phyloP scores from a whole-genome alignment of 768 basidiomycete species.

The Pleurotus pulmonarius region DNA sequence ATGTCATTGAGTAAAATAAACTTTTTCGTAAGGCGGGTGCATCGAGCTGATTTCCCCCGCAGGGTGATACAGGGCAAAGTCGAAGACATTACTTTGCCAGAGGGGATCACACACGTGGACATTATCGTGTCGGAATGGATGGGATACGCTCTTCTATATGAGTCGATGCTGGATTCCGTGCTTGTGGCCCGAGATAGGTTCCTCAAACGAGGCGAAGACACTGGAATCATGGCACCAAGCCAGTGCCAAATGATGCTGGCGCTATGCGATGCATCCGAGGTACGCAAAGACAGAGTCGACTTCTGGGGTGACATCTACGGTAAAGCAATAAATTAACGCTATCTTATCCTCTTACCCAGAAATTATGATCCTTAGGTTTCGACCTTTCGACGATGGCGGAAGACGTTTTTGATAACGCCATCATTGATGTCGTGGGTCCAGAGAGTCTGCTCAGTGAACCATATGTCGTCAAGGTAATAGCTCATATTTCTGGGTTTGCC shows the following conservation, averaged over 20 bases:
- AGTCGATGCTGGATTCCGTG: conserved; percentile 97
- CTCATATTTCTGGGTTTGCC: neutral
- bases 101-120: conserved; percentile 74
- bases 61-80: conserved; percentile 84
- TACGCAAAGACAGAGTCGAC: conserved; percentile 75
- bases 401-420: conserved; percentile 73
- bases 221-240: conserved; percentile 86
- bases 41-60: too few relatives aligned
- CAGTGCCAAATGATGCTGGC: conserved; percentile 85
- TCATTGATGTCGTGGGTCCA: conserved; percentile 74
- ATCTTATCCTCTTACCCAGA: too few relatives aligned
- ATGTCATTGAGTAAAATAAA: conserved; percentile 53
- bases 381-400: conserved; percentile 81
- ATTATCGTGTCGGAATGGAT: conserved; percentile 99
- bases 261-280: conserved; percentile 71
- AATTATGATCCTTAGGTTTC: conserved; percentile 54
- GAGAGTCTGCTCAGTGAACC: conserved; percentile 64
- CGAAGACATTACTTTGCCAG: conserved; percentile 80
- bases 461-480: conserved; percentile 60
- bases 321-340: conserved; percentile 19
- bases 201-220: conserved; percentile 45
- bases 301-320: conserved; percentile 95
- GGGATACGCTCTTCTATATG: conserved; percentile 89
- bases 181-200: conserved; percentile 85
- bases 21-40: too few relatives aligned